Evolutionary conservation across 2,329 filamentous ascomycete genomes (phyloP).

Genomic region (Leptographium procerum): DNA sequence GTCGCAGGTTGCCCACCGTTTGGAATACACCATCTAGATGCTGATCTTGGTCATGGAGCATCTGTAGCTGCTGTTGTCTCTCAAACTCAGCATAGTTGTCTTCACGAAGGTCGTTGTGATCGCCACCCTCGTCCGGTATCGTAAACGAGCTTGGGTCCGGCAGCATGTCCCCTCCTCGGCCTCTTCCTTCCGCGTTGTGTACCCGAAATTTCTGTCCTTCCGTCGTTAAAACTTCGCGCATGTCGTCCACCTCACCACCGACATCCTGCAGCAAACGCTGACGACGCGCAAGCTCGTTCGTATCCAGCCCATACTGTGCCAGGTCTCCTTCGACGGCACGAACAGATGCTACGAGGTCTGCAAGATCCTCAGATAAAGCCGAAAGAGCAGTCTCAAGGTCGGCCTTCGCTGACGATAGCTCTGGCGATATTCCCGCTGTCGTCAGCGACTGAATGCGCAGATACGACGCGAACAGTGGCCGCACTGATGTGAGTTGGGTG

Average conservation of each 20-base stretch:
- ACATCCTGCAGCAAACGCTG: conserved; percentile 78
- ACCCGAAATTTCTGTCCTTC: conserved; percentile 31
- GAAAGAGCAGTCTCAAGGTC: conserved; percentile 57
- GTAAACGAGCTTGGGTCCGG: conserved; percentile 47
- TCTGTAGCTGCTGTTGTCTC: conserved; percentile 77
- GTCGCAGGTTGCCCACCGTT: conserved; percentile 80
- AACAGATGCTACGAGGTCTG: conserved; percentile 80
- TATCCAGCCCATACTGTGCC: conserved; percentile 72
- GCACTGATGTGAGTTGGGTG: conserved; percentile 64
- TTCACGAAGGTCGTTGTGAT: conserved; percentile 12
- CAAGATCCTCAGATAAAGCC: conserved; percentile 69
- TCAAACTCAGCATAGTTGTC: conserved; percentile 70
- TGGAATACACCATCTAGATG: conserved; percentile 85
- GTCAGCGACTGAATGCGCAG: conserved; percentile 85
- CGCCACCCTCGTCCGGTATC: conserved; percentile 31
- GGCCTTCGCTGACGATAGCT: conserved; percentile 66
- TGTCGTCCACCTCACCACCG: conserved; percentile 77
- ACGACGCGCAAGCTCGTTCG: conserved; percentile 70
- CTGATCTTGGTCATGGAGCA: conserved; percentile 92
- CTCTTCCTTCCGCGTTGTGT: background rate
- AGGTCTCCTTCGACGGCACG: conserved; percentile 80
- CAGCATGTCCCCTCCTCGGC: conserved; percentile 22
- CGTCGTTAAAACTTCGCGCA: conserved; percentile 70
- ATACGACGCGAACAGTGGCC: conserved; percentile 87
- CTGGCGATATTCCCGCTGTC: conserved; percentile 60